Percentiles rank a stretch among this genome's conserved stretches.
Evolutionary conservation across 2,329 filamentous ascomycete genomes (phyloP).

Genomic region (Cadophora luteo-olivacea): DNA sequence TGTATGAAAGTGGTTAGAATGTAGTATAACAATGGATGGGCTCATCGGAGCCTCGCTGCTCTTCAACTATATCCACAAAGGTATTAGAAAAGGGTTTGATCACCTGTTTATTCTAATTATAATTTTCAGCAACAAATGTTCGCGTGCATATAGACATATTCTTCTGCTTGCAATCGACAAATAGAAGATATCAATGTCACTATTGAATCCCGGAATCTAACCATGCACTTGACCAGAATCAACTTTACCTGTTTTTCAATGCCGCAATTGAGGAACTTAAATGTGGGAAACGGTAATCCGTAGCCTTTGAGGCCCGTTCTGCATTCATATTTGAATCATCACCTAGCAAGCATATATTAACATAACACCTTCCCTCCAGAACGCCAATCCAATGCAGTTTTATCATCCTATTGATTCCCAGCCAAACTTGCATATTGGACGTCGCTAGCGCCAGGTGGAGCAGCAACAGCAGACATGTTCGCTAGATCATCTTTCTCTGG

Average conservation of each 20-base stretch:
- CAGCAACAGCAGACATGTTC: constrained; percentile 60
- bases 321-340: background rate
- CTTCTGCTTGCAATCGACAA: no score
- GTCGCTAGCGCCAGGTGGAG: constrained; percentile 80
- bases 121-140: no score
- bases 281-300: background rate
- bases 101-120: no score
- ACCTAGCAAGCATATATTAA: background rate
- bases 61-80: background rate
- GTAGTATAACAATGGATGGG: background rate
- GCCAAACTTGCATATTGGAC: constrained; percentile 85
- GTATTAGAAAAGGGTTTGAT: no score
- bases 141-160: no score
- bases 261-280: background rate
- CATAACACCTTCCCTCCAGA: constrained; percentile 2
- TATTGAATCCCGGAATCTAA: no score
- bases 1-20: constrained; percentile 5
- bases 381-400: constrained; percentile 3
- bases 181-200: no score
- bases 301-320: background rate
- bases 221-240: no score
- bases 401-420: constrained; percentile 67
- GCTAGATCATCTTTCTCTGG: constrained; percentile 41
- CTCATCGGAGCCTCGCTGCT: background rate
- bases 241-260: background rate